Conservation (phyloP, 768 basidiomycete species). For the Fomitopsis serialis region DNA sequence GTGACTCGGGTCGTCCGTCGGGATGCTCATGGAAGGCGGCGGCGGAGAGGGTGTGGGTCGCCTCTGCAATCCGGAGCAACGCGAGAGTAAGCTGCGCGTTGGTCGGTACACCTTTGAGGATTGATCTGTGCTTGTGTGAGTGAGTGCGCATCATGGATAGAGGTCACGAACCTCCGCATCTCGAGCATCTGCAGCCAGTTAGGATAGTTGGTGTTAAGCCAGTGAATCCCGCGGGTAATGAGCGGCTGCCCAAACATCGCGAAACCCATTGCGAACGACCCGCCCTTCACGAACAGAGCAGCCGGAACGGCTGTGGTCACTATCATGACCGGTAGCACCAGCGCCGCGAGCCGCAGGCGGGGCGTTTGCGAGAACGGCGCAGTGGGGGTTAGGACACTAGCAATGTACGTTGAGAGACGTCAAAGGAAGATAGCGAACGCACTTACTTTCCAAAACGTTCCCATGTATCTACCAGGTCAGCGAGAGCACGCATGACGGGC, state of each 20-base stretch:
- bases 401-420: neutral
- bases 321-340: conserved; percentile 25
- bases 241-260: conserved; percentile 37
- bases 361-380: conserved; percentile 29
- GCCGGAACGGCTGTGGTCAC: conserved; percentile 25
- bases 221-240: conserved; percentile 21
- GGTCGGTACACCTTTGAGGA: conserved; percentile 36
- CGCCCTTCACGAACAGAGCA: conserved; percentile 24
- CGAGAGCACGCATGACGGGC: conserved; percentile 29
- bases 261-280: conserved; percentile 28
- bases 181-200: conserved; percentile 33
- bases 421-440: too few species aligned
- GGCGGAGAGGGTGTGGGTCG: conserved; percentile 34
- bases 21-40: conserved; percentile 18
- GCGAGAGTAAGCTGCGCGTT: conserved; percentile 39
- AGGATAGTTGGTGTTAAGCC: conserved; percentile 28
- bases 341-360: conserved; percentile 25
- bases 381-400: conserved; percentile 32
- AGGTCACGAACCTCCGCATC: conserved; percentile 28
- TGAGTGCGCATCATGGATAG: neutral
- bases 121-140: conserved; percentile 18
- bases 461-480: conserved; percentile 34
- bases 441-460: conserved; percentile 31
- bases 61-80: conserved; percentile 36
- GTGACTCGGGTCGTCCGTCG: conserved; percentile 2